phyloP scores from a whole-genome alignment of 371 early-diverging fungal genomes.

The Chytridiales sp. region DNA sequence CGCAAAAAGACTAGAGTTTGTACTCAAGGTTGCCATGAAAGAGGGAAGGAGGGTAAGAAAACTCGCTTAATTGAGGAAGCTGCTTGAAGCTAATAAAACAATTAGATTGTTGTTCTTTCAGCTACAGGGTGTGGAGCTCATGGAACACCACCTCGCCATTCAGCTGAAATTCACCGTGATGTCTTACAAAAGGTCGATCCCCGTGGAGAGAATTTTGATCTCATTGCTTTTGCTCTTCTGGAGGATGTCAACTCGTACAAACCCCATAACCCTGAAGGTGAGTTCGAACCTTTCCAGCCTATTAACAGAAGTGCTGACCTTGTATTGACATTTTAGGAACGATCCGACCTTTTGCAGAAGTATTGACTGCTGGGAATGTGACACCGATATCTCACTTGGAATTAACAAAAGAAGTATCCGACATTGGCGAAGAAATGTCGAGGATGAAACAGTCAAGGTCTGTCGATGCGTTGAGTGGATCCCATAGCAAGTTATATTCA shows the following conservation, averaged over 20 bases:
- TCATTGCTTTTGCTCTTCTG: constrained; percentile 26
- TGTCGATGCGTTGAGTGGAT: too few relatives aligned
- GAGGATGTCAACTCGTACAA: constrained; percentile 20
- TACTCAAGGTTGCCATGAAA: constrained; percentile 44
- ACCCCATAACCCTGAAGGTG: constrained; percentile 24
- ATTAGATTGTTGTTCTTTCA: constrained; percentile 37
- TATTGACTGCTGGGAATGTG: constrained; percentile 15
- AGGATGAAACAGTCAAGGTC: neutral
- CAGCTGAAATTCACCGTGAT: constrained; percentile 31
- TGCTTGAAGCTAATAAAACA: neutral
- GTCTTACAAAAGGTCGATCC: constrained; percentile 16
- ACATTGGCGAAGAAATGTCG: constrained; percentile 13
- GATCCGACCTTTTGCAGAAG: constrained; percentile 19
- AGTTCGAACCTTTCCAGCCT: neutral
- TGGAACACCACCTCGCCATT: constrained; percentile 37
- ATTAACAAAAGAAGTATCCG: constrained; percentile 11
- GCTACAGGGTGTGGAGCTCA: constrained; percentile 51
- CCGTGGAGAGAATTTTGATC: constrained; percentile 21
- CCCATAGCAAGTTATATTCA: too few relatives aligned
- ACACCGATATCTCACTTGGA: constrained; percentile 11
- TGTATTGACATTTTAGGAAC: too few relatives aligned
- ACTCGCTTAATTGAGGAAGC: neutral
- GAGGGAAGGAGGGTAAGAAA: constrained; percentile 26
- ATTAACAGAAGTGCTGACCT: neutral
- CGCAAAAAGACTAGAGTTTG: constrained; percentile 44